Percentiles rank a stretch among this genome's conserved stretches.
Conservation (phyloP, 2,329 filamentous ascomycete genomes). For the Sporothrix brunneoviolacea region DNA sequence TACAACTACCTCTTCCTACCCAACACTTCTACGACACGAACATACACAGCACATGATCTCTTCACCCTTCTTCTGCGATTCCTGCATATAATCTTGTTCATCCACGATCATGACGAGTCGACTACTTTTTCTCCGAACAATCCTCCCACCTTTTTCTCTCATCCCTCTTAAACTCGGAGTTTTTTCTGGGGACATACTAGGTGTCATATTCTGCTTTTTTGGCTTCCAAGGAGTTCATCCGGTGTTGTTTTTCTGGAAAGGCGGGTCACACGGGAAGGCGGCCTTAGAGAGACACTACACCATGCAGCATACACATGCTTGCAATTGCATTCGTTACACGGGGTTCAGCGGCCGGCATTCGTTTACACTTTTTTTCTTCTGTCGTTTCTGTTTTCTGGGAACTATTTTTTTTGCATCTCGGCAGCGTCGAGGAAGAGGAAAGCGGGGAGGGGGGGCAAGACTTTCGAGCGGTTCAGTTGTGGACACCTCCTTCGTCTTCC, state of each 20-base stretch:
- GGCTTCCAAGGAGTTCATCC: slow-evolving; percentile 1
- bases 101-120: slow-evolving; percentile 2
- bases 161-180: background rate
- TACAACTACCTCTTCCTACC: background rate
- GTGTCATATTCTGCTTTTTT: background rate
- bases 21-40: background rate
- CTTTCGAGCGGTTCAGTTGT: background rate
- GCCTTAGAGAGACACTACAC: slow-evolving; percentile 5
- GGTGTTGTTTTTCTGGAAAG: slow-evolving; percentile 1
- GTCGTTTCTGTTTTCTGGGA: slow-evolving; percentile 2
- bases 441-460: too few species aligned
- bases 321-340: slow-evolving; percentile 18
- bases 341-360: slow-evolving; percentile 10
- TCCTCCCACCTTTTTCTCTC: background rate
- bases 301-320: slow-evolving; percentile 8
- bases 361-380: slow-evolving; percentile 4
- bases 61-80: background rate
- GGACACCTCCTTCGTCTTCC: background rate
- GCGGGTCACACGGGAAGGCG: background rate
- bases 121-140: background rate
- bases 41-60: too few species aligned
- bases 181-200: too few species aligned
- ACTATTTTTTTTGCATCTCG: background rate
- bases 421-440: too few species aligned
- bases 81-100: slow-evolving; percentile 3